These are phyloP conservation scores for Dimocarpus longan DNA, from an alignment of 345 rosid genomes.

Conservation along the genomic window DNA sequence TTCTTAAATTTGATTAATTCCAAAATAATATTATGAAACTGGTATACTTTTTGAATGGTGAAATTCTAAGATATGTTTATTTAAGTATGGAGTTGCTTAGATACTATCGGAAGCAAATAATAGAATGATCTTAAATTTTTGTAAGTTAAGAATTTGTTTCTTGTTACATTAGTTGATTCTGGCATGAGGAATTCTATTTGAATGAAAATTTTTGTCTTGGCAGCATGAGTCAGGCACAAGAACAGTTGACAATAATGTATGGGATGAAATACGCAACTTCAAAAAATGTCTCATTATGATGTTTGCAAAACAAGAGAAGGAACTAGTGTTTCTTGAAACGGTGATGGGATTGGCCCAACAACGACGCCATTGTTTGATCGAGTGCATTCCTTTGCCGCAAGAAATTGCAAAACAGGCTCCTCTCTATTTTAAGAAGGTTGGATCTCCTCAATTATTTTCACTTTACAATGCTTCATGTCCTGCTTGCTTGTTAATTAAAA, in stretches of 20 bases:
- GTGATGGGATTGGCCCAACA: slow-evolving; percentile 84
- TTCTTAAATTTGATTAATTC: not conserved
- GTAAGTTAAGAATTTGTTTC: not conserved
- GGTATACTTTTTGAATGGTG: not conserved
- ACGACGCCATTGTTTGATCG: slow-evolving; percentile 80
- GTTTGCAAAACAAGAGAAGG: slow-evolving; percentile 87
- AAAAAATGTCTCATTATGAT: slow-evolving; percentile 92
- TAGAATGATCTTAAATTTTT: not conserved
- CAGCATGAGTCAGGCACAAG: slow-evolving; percentile 88
- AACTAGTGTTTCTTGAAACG: slow-evolving; percentile 80
- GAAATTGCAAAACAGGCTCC: slow-evolving; percentile 81
- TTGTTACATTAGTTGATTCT: not conserved
- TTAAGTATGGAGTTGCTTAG: not conserved
- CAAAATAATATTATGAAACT: not conserved
- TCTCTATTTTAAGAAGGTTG: slow-evolving; percentile 79
- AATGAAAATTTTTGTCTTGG: slow-evolving; percentile 5
- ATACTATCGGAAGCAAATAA: slow-evolving; percentile 3
- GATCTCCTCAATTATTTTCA: slow-evolving; percentile 6
- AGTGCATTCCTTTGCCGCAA: slow-evolving; percentile 79
- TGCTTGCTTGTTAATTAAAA: slow-evolving; percentile 7
- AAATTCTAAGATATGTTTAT: not conserved
- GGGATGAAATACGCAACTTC: slow-evolving; percentile 93
- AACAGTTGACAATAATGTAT: slow-evolving; percentile 67
- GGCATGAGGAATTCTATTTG: not conserved
- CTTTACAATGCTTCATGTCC: slow-evolving; percentile 2